Percentiles rank a stretch among this genome's conserved stretches.
Conservation (phyloP, 2,329 filamentous ascomycete species). For the Ophiostoma perfectum region DNA sequence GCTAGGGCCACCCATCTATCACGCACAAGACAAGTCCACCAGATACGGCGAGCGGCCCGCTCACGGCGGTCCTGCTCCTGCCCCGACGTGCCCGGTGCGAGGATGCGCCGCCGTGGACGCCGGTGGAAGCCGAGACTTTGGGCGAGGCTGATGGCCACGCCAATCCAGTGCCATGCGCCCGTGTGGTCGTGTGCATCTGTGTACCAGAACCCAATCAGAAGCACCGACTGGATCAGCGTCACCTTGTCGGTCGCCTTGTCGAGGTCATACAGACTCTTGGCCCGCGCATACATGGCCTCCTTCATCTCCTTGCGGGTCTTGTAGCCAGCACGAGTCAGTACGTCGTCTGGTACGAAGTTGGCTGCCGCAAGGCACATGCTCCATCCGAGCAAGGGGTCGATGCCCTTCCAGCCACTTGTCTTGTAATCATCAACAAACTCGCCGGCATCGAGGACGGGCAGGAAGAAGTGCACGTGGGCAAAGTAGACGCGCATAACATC, state of each 20-base stretch:
- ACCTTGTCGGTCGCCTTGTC: slow-evolving; percentile 38
- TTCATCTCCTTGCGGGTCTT: slow-evolving; percentile 35
- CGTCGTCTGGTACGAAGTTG: slow-evolving; percentile 23
- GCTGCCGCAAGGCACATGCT: slow-evolving; percentile 33
- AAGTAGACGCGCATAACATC: slow-evolving; percentile 28
- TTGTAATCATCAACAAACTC: slow-evolving; percentile 26
- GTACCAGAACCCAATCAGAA: slow-evolving; percentile 41
- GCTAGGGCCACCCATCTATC: slow-evolving; percentile 19
- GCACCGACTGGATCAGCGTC: slow-evolving; percentile 38
- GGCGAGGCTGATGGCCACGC: slow-evolving; percentile 40
- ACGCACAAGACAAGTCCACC: slow-evolving; percentile 21
- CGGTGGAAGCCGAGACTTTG: slow-evolving; percentile 42
- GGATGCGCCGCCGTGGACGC: neutral
- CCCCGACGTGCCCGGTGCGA: neutral
- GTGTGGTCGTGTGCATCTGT: slow-evolving; percentile 38
- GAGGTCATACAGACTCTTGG: slow-evolving; percentile 31
- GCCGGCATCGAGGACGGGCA: slow-evolving; percentile 28
- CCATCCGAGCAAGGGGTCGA: slow-evolving; percentile 29
- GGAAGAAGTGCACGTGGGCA: slow-evolving; percentile 29
- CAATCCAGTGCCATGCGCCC: slow-evolving; percentile 43
- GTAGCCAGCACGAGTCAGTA: slow-evolving; percentile 24
- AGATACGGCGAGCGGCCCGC: slow-evolving; percentile 11
- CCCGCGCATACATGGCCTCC: slow-evolving; percentile 32
- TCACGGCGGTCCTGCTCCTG: neutral
- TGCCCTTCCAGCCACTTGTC: slow-evolving; percentile 4